A percentile compares a stretch with the other conserved stretches of the same genome.
These are phyloP conservation scores for Rhododendron henanense DNA, from an alignment of 148 eudicot species.

Conservation along the genomic window DNA sequence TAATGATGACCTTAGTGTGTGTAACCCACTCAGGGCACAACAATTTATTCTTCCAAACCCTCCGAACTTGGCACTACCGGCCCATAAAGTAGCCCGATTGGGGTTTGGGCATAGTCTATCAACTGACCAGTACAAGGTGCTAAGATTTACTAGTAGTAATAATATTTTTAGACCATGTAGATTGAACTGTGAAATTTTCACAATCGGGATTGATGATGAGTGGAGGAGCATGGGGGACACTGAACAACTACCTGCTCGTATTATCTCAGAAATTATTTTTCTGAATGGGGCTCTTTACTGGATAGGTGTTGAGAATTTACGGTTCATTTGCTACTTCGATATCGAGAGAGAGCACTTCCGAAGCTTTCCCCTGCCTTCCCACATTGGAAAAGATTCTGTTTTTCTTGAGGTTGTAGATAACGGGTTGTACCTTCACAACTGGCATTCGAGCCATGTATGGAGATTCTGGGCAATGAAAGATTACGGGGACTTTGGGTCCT, in stretches of 20 bases:
- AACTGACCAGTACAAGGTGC: not conserved
- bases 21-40: not conserved
- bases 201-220: not conserved
- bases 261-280: not conserved
- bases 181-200: not conserved
- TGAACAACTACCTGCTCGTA: too few species aligned
- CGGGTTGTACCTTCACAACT: not conserved
- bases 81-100: not conserved
- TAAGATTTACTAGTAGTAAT: not conserved
- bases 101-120: constrained; percentile 1
- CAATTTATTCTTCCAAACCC: not conserved
- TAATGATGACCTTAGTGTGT: not conserved
- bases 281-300: not conserved
- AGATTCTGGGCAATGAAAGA: not conserved
- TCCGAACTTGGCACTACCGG: not conserved
- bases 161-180: not conserved
- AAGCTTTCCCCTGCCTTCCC: not conserved
- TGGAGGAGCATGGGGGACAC: not conserved
- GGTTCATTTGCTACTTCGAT: not conserved
- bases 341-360: not conserved
- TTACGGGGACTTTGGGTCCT: not conserved
- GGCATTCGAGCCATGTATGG: not conserved
- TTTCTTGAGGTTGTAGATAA: not conserved
- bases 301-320: not conserved
- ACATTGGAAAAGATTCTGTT: not conserved